Base-by-base conservation (phyloP, 2,329 filamentous ascomycete species). In the Colletotrichum shisoi region DNA sequence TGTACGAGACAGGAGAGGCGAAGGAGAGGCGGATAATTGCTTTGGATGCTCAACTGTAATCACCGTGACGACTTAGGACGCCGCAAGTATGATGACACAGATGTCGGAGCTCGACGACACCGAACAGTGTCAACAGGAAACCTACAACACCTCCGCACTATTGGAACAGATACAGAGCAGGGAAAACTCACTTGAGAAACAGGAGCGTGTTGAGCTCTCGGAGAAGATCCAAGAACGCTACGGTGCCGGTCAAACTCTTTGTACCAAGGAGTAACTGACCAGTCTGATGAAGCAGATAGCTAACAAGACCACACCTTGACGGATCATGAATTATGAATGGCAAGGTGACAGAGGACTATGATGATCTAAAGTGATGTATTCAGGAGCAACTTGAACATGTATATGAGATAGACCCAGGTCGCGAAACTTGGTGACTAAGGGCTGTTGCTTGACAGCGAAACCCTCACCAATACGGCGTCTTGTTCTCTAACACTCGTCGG, bases 171-270 rank as follows among this genome's bases (percentile, higher is more conserved):
- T 21, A 15, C 15, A 27, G 27, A 27, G 6, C 5, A 37, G 9
- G 6, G n/a, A 21, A 12, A 4, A 13, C 49, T 52, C 17, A 3
- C 4, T 37, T 37, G 31, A 31, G 17, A n/a, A 52, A 27, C 24
- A 17, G 19, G 7, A 31, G 39, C 37, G 17, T 37, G 2, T 11
- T 17, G 24, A 52, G n/a, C 44, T 45, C 24, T 45, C 44, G 21
- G 37, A 31, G 39, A n/a, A 45, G 19, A 44, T 63, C 3, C 48
- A 54, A 46, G 45, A 27, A 13, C 37, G 40, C 3, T 63, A 58
- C 53, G 39, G 57, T 19, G 24, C 52, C 9, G 61, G 61, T 8
- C 13, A 39, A 3, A 44, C 12, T 13, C 27, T 58, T 3, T 58
- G 31, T 21, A 63, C 61, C 37, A 44, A 45, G 24, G 19, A 34